Percentiles rank a stretch among this genome's conserved stretches.
Evolutionary conservation across 2,329 filamentous ascomycete genomes (phyloP).

Genomic region (Stagonosporopsis chrysanthemi): DNA sequence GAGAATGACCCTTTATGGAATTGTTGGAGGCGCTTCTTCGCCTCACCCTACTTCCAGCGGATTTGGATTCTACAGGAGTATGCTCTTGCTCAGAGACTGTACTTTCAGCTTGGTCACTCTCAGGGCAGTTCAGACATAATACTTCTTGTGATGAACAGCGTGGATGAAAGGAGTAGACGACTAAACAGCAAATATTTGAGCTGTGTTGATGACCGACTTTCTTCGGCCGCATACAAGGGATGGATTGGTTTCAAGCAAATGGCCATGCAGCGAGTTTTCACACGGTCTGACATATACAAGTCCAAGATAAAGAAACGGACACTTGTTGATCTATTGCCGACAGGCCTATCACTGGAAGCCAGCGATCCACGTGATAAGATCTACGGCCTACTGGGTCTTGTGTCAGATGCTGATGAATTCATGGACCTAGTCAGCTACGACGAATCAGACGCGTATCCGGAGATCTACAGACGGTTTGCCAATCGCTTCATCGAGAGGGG

Average conservation of each 20-base stretch:
- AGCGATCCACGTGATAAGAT: not conserved
- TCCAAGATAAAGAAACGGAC: no score
- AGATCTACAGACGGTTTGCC: not conserved
- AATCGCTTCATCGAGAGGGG: no score
- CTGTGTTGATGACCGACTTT: no score
- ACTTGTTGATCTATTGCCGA: not conserved
- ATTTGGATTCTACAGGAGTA: constrained; percentile 2
- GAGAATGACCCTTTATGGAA: not conserved
- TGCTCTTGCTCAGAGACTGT: not conserved
- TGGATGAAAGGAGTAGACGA: not conserved
- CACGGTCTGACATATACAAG: no score
- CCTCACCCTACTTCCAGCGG: not conserved
- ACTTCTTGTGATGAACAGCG: not conserved
- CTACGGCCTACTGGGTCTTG: not conserved
- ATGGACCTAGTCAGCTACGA: not conserved
- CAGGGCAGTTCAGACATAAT: not conserved
- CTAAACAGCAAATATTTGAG: no score
- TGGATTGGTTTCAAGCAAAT: no score
- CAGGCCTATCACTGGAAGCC: not conserved
- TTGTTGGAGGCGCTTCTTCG: not conserved
- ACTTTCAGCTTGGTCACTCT: not conserved
- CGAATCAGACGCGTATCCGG: not conserved
- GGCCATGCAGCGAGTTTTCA: no score
- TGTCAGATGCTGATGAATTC: not conserved
- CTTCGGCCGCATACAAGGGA: no score